These are phyloP conservation scores for Mrakia frigida DNA, from an alignment of 768 basidiomycete species.

Conservation along the genomic window DNA sequence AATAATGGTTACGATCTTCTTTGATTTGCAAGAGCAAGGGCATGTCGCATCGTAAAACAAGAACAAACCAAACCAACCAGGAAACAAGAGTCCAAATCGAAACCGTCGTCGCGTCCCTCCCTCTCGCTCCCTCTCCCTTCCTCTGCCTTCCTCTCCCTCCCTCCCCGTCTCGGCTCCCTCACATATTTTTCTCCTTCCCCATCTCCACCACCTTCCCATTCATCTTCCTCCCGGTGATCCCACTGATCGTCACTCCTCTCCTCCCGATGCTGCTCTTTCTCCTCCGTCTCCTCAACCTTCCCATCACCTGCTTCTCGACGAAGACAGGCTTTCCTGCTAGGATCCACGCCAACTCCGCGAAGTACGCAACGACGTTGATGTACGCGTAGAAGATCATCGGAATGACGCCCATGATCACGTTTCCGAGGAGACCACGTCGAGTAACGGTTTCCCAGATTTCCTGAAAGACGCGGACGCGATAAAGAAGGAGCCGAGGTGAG, in stretches of 20 bases:
- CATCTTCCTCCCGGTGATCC: background rate
- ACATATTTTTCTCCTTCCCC: no score
- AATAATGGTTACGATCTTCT: no score
- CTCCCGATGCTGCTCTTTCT: background rate
- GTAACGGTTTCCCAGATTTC: conserved; percentile 59
- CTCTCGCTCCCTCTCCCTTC: no score
- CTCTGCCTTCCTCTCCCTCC: no score
- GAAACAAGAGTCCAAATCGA: no score
- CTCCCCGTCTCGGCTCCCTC: no score
- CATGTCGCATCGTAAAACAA: no score
- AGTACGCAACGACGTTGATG: conserved; percentile 33
- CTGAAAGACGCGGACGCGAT: background rate
- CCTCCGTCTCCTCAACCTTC: background rate
- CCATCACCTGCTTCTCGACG: conserved; percentile 1
- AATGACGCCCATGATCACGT: conserved; percentile 57
- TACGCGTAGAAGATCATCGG: conserved; percentile 42
- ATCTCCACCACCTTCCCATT: background rate
- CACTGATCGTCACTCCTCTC: background rate
- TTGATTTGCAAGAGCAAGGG: no score
- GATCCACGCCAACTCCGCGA: conserved; percentile 32
- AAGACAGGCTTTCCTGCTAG: conserved; percentile 4
- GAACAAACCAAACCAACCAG: no score
- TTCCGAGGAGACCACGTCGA: conserved; percentile 55
- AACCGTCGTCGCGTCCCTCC: background rate
- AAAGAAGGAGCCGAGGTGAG: background rate